Evolutionary conservation across 169 alveolate species (phyloP).

Genomic region (Plasmodium blacklocki): DNA sequence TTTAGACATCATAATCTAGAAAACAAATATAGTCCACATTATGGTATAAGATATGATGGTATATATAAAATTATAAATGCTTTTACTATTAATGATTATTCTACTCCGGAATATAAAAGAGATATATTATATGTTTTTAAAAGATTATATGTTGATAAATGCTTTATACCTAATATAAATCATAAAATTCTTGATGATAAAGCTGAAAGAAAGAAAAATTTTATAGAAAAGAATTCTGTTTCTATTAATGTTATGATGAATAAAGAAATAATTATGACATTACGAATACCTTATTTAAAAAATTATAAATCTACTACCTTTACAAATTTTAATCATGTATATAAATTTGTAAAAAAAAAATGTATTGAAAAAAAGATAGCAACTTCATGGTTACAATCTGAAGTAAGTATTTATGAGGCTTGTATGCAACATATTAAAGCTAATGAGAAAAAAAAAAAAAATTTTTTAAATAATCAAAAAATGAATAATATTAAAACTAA

Average conservation of each 20-base stretch:
- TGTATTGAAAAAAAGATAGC: constrained; percentile 40
- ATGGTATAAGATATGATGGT: constrained; percentile 68
- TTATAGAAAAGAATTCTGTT: constrained; percentile 52
- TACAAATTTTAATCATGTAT: constrained; percentile 57
- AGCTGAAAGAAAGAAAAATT: constrained; percentile 37
- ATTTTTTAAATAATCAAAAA: background rate
- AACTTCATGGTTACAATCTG: constrained; percentile 18
- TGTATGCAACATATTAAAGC: constrained; percentile 11
- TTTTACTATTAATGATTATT: constrained; percentile 51
- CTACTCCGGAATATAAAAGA: constrained; percentile 54
- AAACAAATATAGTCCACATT: constrained; percentile 58
- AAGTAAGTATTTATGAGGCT: constrained; percentile 26
- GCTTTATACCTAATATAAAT: constrained; percentile 43
- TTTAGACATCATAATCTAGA: constrained; percentile 52
- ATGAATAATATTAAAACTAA: background rate
- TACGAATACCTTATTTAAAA: constrained; percentile 46
- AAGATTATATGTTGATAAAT: constrained; percentile 60
- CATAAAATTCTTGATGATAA: constrained; percentile 12
- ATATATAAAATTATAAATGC: constrained; percentile 63
- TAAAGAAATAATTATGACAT: constrained; percentile 46
- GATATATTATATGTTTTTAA: constrained; percentile 60
- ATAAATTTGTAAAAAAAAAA: constrained; percentile 30
- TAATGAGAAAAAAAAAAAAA: too few species aligned
- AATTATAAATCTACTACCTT: constrained; percentile 65
- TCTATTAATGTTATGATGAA: constrained; percentile 38